These are phyloP conservation scores for Fimicolochytrium jonesii DNA, from an alignment of 192 early-diverging fungal genomes.

Conservation along the genomic window DNA sequence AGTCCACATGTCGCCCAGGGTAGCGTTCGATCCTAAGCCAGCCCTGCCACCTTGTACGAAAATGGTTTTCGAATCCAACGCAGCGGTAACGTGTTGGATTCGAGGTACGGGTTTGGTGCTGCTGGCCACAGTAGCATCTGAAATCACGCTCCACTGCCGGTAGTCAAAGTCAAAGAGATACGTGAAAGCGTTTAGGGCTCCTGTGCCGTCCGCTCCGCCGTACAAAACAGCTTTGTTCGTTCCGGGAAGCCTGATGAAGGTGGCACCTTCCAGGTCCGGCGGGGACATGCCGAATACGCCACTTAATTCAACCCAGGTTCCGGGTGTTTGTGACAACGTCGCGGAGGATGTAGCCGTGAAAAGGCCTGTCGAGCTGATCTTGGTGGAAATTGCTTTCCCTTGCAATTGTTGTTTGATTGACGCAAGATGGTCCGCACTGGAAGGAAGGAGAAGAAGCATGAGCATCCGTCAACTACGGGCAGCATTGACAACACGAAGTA, in stretches of 20 bases:
- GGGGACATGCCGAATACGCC: slow-evolving; percentile 10
- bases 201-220: slow-evolving; percentile 1
- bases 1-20: slow-evolving; percentile 7
- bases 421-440: slow-evolving; percentile 3
- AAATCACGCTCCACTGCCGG: background rate
- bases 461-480: too few species aligned
- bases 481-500: too few species aligned
- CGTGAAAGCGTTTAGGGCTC: background rate
- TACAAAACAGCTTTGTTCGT: slow-evolving; percentile 3
- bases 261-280: slow-evolving; percentile 3
- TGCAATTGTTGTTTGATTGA: slow-evolving; percentile 12
- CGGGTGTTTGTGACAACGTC: background rate
- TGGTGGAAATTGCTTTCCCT: slow-evolving; percentile 6
- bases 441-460: too few species aligned
- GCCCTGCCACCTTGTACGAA: background rate
- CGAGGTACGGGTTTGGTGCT: background rate
- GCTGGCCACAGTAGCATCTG: background rate
- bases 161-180: slow-evolving; percentile 11
- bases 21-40: background rate
- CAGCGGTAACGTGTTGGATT: background rate
- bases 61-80: background rate
- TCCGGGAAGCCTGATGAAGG: background rate
- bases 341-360: slow-evolving; percentile 1
- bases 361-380: background rate
- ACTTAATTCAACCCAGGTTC: background rate